A percentile compares a stretch with the other conserved stretches of the same genome.
Conservation (phyloP, 169 alveolate genomes). For the Plasmodium knowlesi region DNA sequence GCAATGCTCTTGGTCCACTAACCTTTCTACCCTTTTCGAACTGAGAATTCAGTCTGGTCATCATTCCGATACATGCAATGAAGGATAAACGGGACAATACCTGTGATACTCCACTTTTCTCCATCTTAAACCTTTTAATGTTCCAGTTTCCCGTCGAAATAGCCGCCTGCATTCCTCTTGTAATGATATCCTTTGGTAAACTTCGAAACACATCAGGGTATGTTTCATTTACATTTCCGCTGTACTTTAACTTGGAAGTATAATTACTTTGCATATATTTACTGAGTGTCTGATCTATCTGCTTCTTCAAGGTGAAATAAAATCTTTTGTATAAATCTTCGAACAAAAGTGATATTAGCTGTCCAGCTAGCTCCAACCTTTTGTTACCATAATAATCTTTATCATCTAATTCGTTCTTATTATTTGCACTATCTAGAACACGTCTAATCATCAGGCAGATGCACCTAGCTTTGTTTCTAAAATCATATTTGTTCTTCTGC, state of each 20-base stretch:
- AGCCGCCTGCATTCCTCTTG: constrained; percentile 96
- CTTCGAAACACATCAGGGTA: constrained; percentile 93
- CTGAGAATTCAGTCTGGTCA: constrained; percentile 92
- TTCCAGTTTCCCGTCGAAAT: constrained; percentile 99
- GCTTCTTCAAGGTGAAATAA: constrained; percentile 87
- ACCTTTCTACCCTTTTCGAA: constrained; percentile 94
- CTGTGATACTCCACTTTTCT: constrained; percentile 98
- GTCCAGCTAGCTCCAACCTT: constrained; percentile 99
- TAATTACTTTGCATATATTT: constrained; percentile 83
- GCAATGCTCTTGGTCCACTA: constrained; percentile 99
- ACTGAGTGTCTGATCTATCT: constrained; percentile 88
- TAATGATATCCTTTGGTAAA: constrained; percentile 93
- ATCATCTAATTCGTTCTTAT: constrained; percentile 96
- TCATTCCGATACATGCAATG: constrained; percentile 93
- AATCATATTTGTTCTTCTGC: constrained; percentile 86
- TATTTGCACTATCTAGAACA: constrained; percentile 91
- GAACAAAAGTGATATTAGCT: constrained; percentile 96
- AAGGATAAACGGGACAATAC: constrained; percentile 96
- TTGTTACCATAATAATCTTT: constrained; percentile 99
- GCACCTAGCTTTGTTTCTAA: constrained; percentile 92
- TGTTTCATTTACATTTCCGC: constrained; percentile 66
- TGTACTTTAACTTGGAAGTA: constrained; percentile 10
- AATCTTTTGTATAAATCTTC: constrained; percentile 91
- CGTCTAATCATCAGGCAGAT: constrained; percentile 98
- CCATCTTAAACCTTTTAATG: constrained; percentile 98